Base-by-base conservation (phyloP, 768 basidiomycete genomes). In the Lepiota venenata region DNA sequence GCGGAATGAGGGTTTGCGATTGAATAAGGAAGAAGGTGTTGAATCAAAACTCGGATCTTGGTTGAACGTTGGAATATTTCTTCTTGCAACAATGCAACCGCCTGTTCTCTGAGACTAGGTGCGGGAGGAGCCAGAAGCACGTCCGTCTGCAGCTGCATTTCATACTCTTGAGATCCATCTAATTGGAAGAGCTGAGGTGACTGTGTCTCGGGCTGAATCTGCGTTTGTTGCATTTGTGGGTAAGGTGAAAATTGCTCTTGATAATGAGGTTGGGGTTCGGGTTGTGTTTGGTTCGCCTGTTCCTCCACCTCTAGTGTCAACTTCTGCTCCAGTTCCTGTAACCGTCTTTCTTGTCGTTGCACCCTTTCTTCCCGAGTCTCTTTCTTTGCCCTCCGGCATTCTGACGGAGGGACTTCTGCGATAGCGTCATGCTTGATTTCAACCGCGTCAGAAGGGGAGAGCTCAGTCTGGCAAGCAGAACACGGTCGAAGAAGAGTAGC, bases 31-130 rank as follows among this genome's bases (percentile, higher is more conserved):
- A 91, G 67, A 45, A 99, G 80, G 64, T 98, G 94, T 15, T 71
- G 72, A 38, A 98, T 71, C 4, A 99, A 78, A 4, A 87, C 84
- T 55, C 85, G 84, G 73, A 97, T 84, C 73, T 98, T 98, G 21
- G 95, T 94, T 14, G 93, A 95, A 3, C 88, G 81, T 50, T 80
- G 81, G 63, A 84, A 85, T 58, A 80, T 78, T 56, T 85, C 83
- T 11, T 35, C 27, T 15, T 48, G 53, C n/a, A 55, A 20, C 2
- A 55, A 12, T 36, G 27, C 14, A 7, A 35, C 29, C 2, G 53
- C 53, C 42, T 48, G 53, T 42, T 47, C 53, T 41, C 47, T 25
- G 27, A 48, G 15, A 29, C 35, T 48, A 27, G 39, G 46, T 16
- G n/a, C 32, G n/a, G 46, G 41, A 1, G 47, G 38, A 14, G 22